Conservation (phyloP, 108 stramenopile genomes). For the Stephanodiscus minutulus region DNA sequence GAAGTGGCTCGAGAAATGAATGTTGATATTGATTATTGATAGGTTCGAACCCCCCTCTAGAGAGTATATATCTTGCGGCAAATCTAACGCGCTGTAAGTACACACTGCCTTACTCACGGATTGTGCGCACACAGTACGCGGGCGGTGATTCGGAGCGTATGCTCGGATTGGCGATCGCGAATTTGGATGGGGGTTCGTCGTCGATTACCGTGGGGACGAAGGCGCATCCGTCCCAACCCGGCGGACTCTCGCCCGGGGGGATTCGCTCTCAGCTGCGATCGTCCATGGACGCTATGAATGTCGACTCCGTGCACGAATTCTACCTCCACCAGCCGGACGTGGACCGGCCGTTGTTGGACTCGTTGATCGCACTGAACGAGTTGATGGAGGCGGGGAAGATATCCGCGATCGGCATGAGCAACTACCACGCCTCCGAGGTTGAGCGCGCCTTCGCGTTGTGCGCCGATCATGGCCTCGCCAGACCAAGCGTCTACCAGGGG, state of each 20-base stretch:
- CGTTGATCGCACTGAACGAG: conserved; percentile 53
- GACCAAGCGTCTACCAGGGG: conserved; percentile 92
- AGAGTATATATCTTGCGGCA: too few relatives aligned
- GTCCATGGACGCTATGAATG: conserved; percentile 64
- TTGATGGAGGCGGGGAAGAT: conserved; percentile 66
- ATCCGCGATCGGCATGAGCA: conserved; percentile 71
- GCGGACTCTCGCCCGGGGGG: conserved; percentile 71
- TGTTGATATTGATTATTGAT: too few relatives aligned
- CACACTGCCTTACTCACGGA: too few relatives aligned
- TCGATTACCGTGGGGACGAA: conserved; percentile 69
- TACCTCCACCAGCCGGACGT: conserved; percentile 91
- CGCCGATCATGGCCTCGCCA: conserved; percentile 64
- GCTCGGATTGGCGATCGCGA: conserved; percentile 49
- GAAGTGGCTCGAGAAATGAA: too few relatives aligned
- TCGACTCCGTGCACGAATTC: conserved; percentile 60
- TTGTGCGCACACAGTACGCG: conserved; percentile 49
- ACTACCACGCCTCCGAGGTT: conserved; percentile 84
- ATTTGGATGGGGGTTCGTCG: conserved; percentile 2
- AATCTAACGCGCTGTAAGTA: too few relatives aligned
- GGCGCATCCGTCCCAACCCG: conserved; percentile 71
- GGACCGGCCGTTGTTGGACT: conserved; percentile 61
- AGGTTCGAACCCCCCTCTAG: too few relatives aligned
- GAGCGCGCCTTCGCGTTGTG: conserved; percentile 79
- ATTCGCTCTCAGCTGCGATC: conserved; percentile 61
- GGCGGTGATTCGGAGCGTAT: conserved; percentile 81